phyloP scores from a whole-genome alignment of 2,329 filamentous ascomycete species.

The Pseudogymnoascus sp. region DNA sequence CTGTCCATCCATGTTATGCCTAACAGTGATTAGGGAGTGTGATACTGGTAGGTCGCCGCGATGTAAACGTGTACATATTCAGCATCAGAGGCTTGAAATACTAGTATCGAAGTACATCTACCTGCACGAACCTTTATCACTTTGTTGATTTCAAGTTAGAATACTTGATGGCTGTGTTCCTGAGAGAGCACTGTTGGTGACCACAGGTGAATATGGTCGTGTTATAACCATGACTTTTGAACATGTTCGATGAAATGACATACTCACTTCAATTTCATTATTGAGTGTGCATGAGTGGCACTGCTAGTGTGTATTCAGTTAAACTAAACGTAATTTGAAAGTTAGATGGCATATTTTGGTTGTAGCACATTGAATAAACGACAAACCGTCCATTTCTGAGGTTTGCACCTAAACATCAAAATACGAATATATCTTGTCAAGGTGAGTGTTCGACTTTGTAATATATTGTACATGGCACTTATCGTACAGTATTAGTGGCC shows the following conservation, averaged over 20 bases:
- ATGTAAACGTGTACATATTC: neutral
- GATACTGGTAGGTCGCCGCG: neutral
- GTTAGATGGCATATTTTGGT: neutral
- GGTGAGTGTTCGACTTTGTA: neutral
- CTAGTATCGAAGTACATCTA: neutral
- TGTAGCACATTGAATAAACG: neutral
- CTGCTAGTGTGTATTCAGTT: too few relatives aligned
- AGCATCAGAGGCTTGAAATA: neutral
- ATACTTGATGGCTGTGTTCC: neutral
- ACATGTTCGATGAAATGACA: neutral
- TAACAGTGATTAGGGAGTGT: neutral
- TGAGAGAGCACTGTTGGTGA: neutral
- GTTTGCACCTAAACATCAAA: neutral
- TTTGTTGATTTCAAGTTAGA: neutral
- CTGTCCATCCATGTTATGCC: neutral
- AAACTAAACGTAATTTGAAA: neutral
- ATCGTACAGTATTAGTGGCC: neutral
- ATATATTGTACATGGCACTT: conserved; percentile 4
- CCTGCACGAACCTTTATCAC: neutral
- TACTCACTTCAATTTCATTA: neutral
- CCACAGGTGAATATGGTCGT: neutral
- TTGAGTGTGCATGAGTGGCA: neutral
- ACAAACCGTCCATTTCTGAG: neutral
- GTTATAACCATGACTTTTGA: neutral
- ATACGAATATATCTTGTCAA: neutral